Evolutionary conservation across 169 alveolate genomes (phyloP).

Genomic region (Cystoisospora suis): DNA sequence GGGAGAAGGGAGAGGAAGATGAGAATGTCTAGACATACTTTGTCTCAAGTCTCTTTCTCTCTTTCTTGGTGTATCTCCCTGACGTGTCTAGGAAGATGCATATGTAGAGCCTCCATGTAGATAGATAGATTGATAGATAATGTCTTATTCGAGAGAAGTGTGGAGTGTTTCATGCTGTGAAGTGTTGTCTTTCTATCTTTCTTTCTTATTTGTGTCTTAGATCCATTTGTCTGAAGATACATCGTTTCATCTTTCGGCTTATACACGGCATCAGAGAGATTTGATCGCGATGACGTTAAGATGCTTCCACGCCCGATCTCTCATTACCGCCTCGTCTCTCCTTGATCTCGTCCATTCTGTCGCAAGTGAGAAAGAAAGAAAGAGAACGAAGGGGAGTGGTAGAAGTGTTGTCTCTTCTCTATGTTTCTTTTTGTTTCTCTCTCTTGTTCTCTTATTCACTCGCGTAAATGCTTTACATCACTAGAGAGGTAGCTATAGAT

Average conservation of each 20-base stretch:
- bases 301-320: slow-evolving; percentile 21
- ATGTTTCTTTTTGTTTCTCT: not conserved
- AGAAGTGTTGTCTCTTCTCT: not conserved
- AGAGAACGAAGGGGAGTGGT: too few relatives aligned
- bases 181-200: not conserved
- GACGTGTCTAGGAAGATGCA: too few relatives aligned
- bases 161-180: too few relatives aligned
- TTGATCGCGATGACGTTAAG: slow-evolving; percentile 7
- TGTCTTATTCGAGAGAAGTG: too few relatives aligned
- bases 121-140: too few relatives aligned
- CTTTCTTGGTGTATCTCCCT: too few relatives aligned
- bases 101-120: too few relatives aligned
- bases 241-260: not conserved
- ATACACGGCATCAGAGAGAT: slow-evolving; percentile 27
- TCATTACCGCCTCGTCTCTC: not conserved
- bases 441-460: not conserved
- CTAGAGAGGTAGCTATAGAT: too few relatives aligned
- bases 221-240: not conserved
- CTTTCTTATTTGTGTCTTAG: not conserved
- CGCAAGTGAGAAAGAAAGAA: slow-evolving; percentile 1
- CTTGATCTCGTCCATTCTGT: not conserved
- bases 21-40: too few relatives aligned
- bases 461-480: not conserved
- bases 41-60: too few relatives aligned
- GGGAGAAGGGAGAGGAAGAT: too few relatives aligned